A percentile compares a stretch with the other conserved stretches of the same genome.
Conservation (phyloP, 768 basidiomycete genomes). For the Lentinula aciculospora region DNA sequence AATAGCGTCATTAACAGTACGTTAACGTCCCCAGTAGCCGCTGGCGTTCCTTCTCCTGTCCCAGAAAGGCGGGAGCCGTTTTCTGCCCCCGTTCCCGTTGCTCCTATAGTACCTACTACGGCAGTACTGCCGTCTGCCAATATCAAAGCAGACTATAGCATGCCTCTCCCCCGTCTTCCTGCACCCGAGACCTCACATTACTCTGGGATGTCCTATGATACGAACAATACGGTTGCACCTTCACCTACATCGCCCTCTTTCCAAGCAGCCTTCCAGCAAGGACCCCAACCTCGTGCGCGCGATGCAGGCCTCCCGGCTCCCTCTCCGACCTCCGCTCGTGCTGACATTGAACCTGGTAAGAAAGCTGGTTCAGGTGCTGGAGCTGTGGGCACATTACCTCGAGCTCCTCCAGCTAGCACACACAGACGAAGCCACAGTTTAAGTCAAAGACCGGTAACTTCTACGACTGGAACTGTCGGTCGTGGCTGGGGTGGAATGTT, state of each 20-base stretch:
- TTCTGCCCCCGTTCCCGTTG: background rate
- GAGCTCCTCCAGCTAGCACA: slow-evolving; percentile 71
- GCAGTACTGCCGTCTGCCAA: slow-evolving; percentile 1
- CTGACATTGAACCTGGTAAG: slow-evolving; percentile 6
- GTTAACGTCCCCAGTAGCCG: background rate
- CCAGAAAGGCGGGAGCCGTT: background rate
- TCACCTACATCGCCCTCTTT: slow-evolving; percentile 59
- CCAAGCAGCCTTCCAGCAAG: slow-evolving; percentile 25
- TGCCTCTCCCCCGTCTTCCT: slow-evolving; percentile 77
- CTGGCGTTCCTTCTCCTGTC: background rate
- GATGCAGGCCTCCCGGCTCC: slow-evolving; percentile 47
- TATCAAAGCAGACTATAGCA: slow-evolving; percentile 66
- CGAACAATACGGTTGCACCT: slow-evolving; percentile 35
- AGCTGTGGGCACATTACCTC: slow-evolving; percentile 39
- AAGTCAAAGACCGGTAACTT: slow-evolving; percentile 55
- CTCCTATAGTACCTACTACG: background rate
- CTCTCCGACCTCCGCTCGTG: slow-evolving; percentile 16
- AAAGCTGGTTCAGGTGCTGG: slow-evolving; percentile 8
- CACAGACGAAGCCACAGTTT: slow-evolving; percentile 82
- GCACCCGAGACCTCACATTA: slow-evolving; percentile 79
- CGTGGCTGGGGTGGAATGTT: slow-evolving; percentile 61
- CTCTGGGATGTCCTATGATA: slow-evolving; percentile 78
- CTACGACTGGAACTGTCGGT: slow-evolving; percentile 14
- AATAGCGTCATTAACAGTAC: background rate
- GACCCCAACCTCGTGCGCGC: slow-evolving; percentile 57